phyloP scores from a whole-genome alignment of 352 stramenopile genomes.

The Pythium brachiatum region DNA sequence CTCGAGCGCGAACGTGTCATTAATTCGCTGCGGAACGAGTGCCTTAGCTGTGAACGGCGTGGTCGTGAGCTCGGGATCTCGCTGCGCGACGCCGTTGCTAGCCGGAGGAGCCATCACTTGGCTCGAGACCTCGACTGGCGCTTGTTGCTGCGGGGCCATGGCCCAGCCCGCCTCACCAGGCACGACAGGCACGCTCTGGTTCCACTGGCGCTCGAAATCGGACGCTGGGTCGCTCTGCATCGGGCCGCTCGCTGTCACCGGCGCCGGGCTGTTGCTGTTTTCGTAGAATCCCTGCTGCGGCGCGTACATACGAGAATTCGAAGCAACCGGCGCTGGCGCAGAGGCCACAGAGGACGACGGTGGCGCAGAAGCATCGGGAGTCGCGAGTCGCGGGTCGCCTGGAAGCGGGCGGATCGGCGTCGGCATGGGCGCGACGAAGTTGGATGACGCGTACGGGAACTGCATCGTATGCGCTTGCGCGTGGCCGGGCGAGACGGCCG shows the following conservation, averaged over 20 bases:
- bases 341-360: neutral
- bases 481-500: constrained; percentile 3
- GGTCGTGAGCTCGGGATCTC: constrained; percentile 50
- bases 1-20: constrained; percentile 59
- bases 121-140: neutral
- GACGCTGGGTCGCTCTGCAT: constrained; percentile 32
- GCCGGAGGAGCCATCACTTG: neutral
- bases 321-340: neutral
- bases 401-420: constrained; percentile 74
- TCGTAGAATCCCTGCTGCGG: constrained; percentile 11
- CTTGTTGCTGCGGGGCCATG: constrained; percentile 1
- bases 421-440: constrained; percentile 61
- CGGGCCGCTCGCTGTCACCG: neutral
- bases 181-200: constrained; percentile 24
- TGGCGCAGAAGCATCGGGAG: neutral
- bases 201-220: constrained; percentile 40
- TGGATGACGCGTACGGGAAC: constrained; percentile 58
- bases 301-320: neutral
- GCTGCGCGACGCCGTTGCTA: neutral
- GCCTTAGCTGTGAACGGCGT: constrained; percentile 59
- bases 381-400: constrained; percentile 51
- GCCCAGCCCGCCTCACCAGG: constrained; percentile 12
- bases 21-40: constrained; percentile 56
- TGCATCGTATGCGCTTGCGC: constrained; percentile 27
- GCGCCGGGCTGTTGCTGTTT: neutral